phyloP scores from a whole-genome alignment of 805 yeast genomes.

The Zygotorulaspora florentina region DNA sequence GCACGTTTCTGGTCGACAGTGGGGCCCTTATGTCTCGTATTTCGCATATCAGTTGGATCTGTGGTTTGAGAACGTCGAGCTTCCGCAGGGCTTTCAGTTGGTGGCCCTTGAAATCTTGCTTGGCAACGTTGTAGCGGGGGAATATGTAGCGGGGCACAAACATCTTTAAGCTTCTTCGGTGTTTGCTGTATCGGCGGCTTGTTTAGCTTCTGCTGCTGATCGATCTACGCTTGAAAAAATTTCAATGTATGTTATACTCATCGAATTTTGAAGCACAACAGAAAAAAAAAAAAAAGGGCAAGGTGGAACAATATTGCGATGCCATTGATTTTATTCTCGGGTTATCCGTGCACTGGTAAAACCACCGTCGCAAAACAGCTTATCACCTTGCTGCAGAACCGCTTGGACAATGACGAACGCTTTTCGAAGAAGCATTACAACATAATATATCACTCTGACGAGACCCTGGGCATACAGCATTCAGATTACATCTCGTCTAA shows the following conservation, averaged over 20 bases:
- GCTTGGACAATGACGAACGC: conserved; percentile 42
- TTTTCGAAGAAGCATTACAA: conserved; percentile 42
- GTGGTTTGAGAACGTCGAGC: conserved; percentile 67
- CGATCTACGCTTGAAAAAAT: not conserved
- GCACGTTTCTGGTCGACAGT: conserved; percentile 68
- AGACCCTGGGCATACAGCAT: conserved; percentile 66
- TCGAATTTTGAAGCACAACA: not conserved
- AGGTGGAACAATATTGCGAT: conserved; percentile 35
- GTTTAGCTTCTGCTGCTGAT: not conserved
- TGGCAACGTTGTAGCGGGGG: conserved; percentile 64
- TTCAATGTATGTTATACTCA: not conserved
- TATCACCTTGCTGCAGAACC: conserved; percentile 41
- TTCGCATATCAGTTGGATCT: conserved; percentile 76
- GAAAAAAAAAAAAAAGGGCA: not conserved
- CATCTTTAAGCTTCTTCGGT: not conserved
- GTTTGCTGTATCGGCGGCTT: not conserved
- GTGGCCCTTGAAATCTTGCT: conserved; percentile 87
- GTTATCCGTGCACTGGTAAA: conserved; percentile 84
- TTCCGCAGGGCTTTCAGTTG: conserved; percentile 72
- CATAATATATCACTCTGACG: conserved; percentile 73
- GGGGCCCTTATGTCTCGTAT: conserved; percentile 91
- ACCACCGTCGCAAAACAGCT: conserved; percentile 65
- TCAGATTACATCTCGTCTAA: conserved; percentile 64
- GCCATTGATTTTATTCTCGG: conserved; percentile 84
- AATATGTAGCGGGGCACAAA: conserved; percentile 70